phyloP scores from a whole-genome alignment of 768 basidiomycete species.

The Podaxis rugospora region DNA sequence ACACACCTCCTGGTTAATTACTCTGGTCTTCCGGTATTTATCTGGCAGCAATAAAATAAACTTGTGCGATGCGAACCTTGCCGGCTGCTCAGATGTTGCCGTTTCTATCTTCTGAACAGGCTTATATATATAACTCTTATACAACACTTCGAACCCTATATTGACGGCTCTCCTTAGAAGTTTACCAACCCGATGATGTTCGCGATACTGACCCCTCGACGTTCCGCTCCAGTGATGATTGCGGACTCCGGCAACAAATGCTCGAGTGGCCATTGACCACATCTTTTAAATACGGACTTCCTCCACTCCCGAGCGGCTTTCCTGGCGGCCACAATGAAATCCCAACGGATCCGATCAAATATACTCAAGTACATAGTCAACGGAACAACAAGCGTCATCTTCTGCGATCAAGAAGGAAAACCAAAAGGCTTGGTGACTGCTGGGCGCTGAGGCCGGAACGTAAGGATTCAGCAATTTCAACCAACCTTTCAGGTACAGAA shows the following conservation, averaged over 20 bases:
- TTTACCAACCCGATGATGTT: neutral
- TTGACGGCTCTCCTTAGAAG: neutral
- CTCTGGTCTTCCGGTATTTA: neutral
- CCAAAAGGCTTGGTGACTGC: too few species aligned
- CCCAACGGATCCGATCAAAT: neutral
- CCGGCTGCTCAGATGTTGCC: too few species aligned
- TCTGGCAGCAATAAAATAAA: neutral
- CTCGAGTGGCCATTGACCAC: neutral
- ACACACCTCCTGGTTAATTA: neutral
- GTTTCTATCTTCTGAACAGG: neutral
- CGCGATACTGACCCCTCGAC: neutral
- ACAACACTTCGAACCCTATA: neutral
- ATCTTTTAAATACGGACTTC: neutral
- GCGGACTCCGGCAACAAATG: neutral
- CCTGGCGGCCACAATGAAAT: neutral
- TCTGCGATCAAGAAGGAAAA: too few species aligned
- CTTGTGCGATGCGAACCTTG: neutral
- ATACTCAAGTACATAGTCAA: neutral
- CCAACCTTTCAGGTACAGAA: neutral
- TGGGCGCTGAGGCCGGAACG: too few species aligned
- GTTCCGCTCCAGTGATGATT: neutral
- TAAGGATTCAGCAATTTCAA: neutral
- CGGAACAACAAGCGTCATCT: neutral
- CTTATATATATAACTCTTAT: neutral
- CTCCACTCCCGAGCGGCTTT: neutral